phyloP scores from a whole-genome alignment of 75 land plant genomes.

The Isoetes taiwanensis region DNA sequence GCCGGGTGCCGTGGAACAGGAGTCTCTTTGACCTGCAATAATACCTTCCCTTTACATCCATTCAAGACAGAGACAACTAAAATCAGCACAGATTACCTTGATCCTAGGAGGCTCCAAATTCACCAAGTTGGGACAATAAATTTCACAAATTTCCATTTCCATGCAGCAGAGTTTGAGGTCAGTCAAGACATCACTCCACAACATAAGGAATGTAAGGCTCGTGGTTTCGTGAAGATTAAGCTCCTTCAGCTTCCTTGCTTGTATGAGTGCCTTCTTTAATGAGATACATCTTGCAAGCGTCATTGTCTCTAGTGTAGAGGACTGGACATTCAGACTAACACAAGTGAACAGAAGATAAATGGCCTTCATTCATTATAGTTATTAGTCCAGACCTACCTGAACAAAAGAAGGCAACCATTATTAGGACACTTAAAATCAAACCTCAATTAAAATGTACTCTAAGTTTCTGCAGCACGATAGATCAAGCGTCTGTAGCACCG shows the following conservation, averaged over 20 bases:
- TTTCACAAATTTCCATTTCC: background rate
- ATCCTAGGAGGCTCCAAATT: background rate
- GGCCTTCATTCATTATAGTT: no score
- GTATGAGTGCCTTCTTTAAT: background rate
- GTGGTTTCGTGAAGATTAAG: slow-evolving; percentile 1
- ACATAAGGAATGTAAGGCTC: background rate
- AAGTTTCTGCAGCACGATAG: background rate
- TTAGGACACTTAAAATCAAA: background rate
- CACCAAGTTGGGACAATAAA: background rate
- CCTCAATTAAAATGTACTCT: background rate
- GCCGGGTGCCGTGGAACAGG: background rate
- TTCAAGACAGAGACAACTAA: background rate
- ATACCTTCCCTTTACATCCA: no score
- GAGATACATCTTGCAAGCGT: background rate
- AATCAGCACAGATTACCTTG: background rate
- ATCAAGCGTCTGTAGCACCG: background rate
- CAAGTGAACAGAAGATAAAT: background rate
- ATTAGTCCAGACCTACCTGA: no score
- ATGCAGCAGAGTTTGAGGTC: background rate
- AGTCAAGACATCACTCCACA: background rate
- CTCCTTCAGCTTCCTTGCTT: background rate
- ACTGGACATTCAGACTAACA: background rate
- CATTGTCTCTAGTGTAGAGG: background rate
- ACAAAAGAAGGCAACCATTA: background rate
- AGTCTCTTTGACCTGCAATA: background rate